phyloP scores from a whole-genome alignment of 2,329 filamentous ascomycete genomes.

The Madurella mycetomatis region DNA sequence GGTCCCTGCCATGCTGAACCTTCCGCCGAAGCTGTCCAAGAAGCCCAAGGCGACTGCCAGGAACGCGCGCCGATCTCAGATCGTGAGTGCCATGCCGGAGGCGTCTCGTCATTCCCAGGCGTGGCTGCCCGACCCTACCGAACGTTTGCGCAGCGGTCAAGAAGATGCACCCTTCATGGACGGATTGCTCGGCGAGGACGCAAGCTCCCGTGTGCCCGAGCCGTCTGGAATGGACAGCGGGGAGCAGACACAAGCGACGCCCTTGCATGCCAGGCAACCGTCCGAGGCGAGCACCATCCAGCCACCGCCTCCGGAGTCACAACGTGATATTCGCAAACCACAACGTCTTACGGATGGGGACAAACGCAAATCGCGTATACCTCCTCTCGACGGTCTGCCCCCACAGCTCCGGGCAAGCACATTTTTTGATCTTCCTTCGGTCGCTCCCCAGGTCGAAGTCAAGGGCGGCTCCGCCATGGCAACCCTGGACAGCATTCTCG shows the following conservation, averaged over 20 bases:
- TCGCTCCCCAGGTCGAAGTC: constrained; percentile 48
- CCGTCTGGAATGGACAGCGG: constrained; percentile 6
- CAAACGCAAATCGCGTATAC: constrained; percentile 37
- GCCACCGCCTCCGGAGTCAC: constrained; percentile 6
- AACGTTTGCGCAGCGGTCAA: constrained; percentile 25
- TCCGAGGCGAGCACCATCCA: constrained; percentile 25
- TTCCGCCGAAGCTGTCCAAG: constrained; percentile 82
- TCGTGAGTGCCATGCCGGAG: constrained; percentile 59
- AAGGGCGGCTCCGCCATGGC: constrained; percentile 79
- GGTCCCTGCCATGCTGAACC: constrained; percentile 87
- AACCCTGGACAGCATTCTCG: constrained; percentile 85
- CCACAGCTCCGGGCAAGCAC: constrained; percentile 84
- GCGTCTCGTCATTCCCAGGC: constrained; percentile 33
- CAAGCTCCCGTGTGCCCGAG: neutral
- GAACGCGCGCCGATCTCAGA: constrained; percentile 68
- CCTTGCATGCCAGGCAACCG: constrained; percentile 21
- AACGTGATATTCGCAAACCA: constrained; percentile 28
- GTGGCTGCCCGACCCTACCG: constrained; percentile 47
- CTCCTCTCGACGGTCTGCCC: constrained; percentile 56
- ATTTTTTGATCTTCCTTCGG: constrained; percentile 73
- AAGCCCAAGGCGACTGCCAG: constrained; percentile 58
- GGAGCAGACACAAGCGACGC: neutral
- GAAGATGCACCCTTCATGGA: constrained; percentile 21
- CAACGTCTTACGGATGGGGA: constrained; percentile 29
- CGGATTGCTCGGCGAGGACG: constrained; percentile 10